A percentile compares a stretch with the other conserved stretches of the same genome.
These are phyloP conservation scores for Larix kaempferi DNA, from an alignment of 75 land plant species.

Conservation along the genomic window DNA sequence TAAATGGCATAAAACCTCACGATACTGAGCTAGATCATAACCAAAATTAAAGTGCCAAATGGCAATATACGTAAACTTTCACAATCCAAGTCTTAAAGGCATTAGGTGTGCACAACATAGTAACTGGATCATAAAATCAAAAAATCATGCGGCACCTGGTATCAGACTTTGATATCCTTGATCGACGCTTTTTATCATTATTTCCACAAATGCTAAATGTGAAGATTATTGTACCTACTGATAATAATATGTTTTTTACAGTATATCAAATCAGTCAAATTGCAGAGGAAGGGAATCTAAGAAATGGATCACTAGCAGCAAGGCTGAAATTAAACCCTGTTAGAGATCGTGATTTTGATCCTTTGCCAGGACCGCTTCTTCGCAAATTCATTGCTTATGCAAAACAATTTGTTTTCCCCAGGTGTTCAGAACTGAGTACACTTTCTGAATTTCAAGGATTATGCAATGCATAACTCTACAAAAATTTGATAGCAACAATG, in stretches of 20 bases:
- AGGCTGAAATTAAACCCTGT: conserved; percentile 63
- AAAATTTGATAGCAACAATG: neutral
- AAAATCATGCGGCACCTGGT: too few relatives aligned
- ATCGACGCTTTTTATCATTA: too few relatives aligned
- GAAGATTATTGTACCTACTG: neutral
- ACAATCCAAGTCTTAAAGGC: too few relatives aligned
- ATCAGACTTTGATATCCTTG: too few relatives aligned
- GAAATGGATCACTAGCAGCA: conserved; percentile 50
- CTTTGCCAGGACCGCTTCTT: conserved; percentile 82
- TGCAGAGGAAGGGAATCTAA: conserved; percentile 22
- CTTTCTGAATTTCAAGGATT: neutral
- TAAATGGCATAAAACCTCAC: too few relatives aligned
- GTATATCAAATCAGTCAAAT: conserved; percentile 20
- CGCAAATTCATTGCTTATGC: conserved; percentile 96
- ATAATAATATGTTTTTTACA: conserved; percentile 6
- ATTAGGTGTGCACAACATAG: too few relatives aligned
- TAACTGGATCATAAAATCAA: too few relatives aligned
- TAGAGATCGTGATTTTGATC: conserved; percentile 66
- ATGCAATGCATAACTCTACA: neutral
- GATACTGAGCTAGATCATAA: too few relatives aligned
- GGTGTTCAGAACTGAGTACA: conserved; percentile 33
- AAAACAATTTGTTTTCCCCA: conserved; percentile 81
- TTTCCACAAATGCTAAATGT: neutral
- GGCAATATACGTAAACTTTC: too few relatives aligned
- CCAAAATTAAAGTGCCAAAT: too few relatives aligned